phyloP scores from a whole-genome alignment of 2,329 filamentous ascomycete genomes.

The Amauroascus niger region DNA sequence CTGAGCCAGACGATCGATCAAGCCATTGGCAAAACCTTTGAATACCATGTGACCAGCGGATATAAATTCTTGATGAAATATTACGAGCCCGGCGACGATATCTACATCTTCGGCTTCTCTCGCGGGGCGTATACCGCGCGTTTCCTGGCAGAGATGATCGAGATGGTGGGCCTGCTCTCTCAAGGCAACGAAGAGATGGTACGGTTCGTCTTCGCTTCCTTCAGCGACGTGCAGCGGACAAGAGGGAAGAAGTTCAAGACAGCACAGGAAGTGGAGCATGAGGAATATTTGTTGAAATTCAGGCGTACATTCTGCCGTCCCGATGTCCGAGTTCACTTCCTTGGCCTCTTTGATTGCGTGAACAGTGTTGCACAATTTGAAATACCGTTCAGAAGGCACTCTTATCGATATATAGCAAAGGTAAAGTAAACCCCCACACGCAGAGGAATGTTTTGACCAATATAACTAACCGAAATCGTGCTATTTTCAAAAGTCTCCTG shows the following conservation, averaged over 20 bases:
- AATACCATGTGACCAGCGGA: constrained; percentile 44
- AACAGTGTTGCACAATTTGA: constrained; percentile 38
- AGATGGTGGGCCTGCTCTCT: constrained; percentile 42
- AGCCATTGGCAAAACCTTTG: constrained; percentile 31
- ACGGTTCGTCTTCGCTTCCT: constrained; percentile 38
- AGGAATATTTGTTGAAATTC: constrained; percentile 35
- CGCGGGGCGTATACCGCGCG: constrained; percentile 47
- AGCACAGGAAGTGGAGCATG: constrained; percentile 15
- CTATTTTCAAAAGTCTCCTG: constrained; percentile 31
- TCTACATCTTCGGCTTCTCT: constrained; percentile 48
- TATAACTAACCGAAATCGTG: neutral
- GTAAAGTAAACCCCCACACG: constrained; percentile 12
- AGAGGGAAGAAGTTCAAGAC: constrained; percentile 23
- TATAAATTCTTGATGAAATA: constrained; percentile 49
- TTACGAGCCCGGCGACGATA: constrained; percentile 42
- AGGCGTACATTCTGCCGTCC: constrained; percentile 42
- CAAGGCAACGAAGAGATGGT: constrained; percentile 48
- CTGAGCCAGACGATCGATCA: constrained; percentile 16
- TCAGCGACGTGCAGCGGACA: constrained; percentile 27
- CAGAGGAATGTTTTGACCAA: neutral
- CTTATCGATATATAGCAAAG: constrained; percentile 29
- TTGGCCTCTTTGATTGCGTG: constrained; percentile 49
- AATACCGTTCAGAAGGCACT: constrained; percentile 32
- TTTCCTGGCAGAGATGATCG: constrained; percentile 45
- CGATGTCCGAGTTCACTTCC: constrained; percentile 43